Evolutionary conservation across 2,329 filamentous ascomycete species (phyloP).

Genomic region (Cryphonectria naterciae): DNA sequence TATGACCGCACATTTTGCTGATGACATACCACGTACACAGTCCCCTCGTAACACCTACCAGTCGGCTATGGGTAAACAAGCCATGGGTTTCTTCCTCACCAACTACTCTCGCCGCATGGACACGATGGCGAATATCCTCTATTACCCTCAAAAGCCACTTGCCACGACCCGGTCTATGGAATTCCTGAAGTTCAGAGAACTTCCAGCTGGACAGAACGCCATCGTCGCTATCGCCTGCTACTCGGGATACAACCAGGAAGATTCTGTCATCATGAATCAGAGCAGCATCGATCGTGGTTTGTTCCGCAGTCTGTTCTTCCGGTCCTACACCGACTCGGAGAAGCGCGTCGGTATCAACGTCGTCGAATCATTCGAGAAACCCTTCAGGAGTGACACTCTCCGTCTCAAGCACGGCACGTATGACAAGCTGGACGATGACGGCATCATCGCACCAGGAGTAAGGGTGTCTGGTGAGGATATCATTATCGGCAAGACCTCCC

Average conservation of each 20-base stretch:
- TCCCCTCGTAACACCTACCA: conserved; percentile 99
- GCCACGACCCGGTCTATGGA: conserved; percentile 98
- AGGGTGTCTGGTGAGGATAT: conserved; percentile 97
- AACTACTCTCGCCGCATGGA: conserved; percentile 98
- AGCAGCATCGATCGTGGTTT: conserved; percentile 97
- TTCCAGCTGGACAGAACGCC: conserved; percentile 95
- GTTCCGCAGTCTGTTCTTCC: conserved; percentile 97
- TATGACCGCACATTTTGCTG: conserved; percentile 35
- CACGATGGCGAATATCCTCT: conserved; percentile 98
- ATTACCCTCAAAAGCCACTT: conserved; percentile 97
- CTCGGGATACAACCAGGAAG: conserved; percentile 99
- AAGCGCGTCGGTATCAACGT: conserved; percentile 94
- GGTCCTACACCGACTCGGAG: conserved; percentile 95
- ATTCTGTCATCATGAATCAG: conserved; percentile 99
- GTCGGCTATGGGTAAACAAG: conserved; percentile 99
- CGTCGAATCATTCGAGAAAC: conserved; percentile 94
- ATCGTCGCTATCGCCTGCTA: conserved; percentile 98
- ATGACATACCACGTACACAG: conserved; percentile 47
- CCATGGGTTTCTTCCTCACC: conserved; percentile 98
- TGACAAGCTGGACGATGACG: conserved; percentile 96
- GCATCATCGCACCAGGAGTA: conserved; percentile 89
- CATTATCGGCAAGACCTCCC: conserved; percentile 98
- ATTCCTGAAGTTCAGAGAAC: conserved; percentile 95
- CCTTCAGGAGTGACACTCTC: conserved; percentile 83
- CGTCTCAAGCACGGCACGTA: conserved; percentile 94